phyloP scores from a whole-genome alignment of 148 eudicot species.

The Beta vulgaris region DNA sequence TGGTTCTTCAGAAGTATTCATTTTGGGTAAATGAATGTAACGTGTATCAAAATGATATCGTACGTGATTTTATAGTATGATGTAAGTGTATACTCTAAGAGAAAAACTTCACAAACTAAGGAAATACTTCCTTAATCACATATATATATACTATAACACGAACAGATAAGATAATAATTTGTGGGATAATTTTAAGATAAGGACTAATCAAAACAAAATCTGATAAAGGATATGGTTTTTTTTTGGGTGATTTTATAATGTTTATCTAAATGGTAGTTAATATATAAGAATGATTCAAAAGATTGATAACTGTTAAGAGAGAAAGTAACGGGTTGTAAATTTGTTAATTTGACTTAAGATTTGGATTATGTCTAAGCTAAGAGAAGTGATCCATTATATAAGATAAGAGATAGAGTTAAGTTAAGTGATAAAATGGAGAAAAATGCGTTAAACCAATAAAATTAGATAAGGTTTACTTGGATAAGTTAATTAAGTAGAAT shows the following conservation, averaged over 20 bases:
- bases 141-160: no score
- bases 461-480: constrained; percentile 14
- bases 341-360: not conserved
- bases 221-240: not conserved
- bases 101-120: no score
- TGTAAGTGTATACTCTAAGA: no score
- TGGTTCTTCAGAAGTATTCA: constrained; percentile 17
- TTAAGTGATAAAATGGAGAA: not conserved
- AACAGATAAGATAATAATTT: no score
- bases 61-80: not conserved
- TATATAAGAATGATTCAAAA: not conserved
- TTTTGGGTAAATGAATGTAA: not conserved
- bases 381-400: not conserved
- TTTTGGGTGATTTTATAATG: no score
- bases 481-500: not conserved
- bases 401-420: not conserved
- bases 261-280: not conserved
- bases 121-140: no score
- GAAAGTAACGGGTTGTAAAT: not conserved
- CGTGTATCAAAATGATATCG: not conserved
- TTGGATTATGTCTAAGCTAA: not conserved
- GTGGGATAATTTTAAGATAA: no score
- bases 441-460: constrained; percentile 11
- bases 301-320: not conserved
- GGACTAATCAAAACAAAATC: no score